Evolutionary conservation across 2,329 filamentous ascomycete species (phyloP).

Genomic region (Xylariaceae sp.): DNA sequence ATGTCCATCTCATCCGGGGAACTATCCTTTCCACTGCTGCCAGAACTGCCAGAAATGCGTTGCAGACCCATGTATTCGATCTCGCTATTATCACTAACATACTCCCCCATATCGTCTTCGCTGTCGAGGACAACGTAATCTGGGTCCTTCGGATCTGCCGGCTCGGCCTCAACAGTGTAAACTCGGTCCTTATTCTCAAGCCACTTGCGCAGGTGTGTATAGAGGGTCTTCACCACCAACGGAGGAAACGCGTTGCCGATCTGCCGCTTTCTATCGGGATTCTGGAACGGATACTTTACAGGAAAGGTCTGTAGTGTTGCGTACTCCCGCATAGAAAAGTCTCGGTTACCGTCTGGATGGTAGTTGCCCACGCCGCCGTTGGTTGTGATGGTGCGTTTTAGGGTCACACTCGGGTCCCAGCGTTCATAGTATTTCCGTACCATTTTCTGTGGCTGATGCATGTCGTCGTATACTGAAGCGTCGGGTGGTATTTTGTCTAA

Average conservation of each 20-base stretch:
- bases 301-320: conserved; percentile 76
- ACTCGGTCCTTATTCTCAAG: conserved; percentile 52
- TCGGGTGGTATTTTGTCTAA: conserved; percentile 43
- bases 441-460: conserved; percentile 48
- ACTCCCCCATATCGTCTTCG: conserved; percentile 14
- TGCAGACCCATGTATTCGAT: conserved; percentile 30
- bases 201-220: conserved; percentile 54
- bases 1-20: conserved; percentile 31
- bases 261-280: conserved; percentile 59
- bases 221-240: conserved; percentile 56
- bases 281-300: conserved; percentile 60
- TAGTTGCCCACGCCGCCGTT: conserved; percentile 63
- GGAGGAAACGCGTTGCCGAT: conserved; percentile 84
- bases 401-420: conserved; percentile 54
- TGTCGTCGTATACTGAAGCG: conserved; percentile 35
- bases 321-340: conserved; percentile 70
- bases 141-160: conserved; percentile 29
- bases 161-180: conserved; percentile 24
- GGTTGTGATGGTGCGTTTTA: conserved; percentile 68
- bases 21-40: conserved; percentile 11
- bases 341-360: conserved; percentile 67
- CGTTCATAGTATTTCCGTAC: conserved; percentile 40
- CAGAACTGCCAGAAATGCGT: conserved; percentile 5
- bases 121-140: conserved; percentile 21
- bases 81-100: conserved; percentile 18